A percentile compares a stretch with the other conserved stretches of the same genome.
Conservation (phyloP, 306 rosid species). For the Vachellia collinsii region DNA sequence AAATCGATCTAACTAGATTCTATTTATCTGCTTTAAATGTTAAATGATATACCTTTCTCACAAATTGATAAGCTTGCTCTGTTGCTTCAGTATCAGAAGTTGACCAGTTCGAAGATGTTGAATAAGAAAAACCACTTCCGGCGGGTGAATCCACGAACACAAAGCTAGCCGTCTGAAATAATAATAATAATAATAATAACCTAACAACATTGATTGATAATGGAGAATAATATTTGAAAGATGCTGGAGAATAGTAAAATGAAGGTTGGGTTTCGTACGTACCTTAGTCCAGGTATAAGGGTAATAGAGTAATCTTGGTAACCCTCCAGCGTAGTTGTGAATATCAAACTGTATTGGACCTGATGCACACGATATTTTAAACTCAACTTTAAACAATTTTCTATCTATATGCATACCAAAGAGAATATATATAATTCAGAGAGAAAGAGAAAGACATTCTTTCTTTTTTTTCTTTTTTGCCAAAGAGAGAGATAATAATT, state of each 20-base stretch:
- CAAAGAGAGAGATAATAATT: too few relatives aligned
- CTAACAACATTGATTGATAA: background rate
- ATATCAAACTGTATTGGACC: slow-evolving; percentile 32
- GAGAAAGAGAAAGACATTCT: too few relatives aligned
- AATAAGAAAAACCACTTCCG: slow-evolving; percentile 38
- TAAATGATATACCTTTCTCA: slow-evolving; percentile 12
- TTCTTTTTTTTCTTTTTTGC: too few relatives aligned
- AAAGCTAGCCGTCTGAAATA: slow-evolving; percentile 38
- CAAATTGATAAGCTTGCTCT: slow-evolving; percentile 23
- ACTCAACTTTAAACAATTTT: background rate
- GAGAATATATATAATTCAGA: too few relatives aligned
- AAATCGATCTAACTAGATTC: too few relatives aligned
- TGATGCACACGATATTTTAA: background rate
- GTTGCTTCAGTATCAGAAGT: slow-evolving; percentile 20
- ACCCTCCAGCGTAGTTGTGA: slow-evolving; percentile 20
- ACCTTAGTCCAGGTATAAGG: slow-evolving; percentile 41
- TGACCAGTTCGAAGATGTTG: slow-evolving; percentile 21
- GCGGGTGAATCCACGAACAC: slow-evolving; percentile 31
- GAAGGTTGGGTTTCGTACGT: background rate
- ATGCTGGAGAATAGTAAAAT: background rate
- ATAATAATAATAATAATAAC: background rate
- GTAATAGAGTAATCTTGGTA: slow-evolving; percentile 26
- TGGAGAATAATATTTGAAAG: background rate
- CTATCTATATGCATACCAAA: too few relatives aligned
- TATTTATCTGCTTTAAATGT: too few relatives aligned